Evolutionary conservation across 2,329 filamentous ascomycete genomes (phyloP).

Genomic region (Diaporthe sp.): DNA sequence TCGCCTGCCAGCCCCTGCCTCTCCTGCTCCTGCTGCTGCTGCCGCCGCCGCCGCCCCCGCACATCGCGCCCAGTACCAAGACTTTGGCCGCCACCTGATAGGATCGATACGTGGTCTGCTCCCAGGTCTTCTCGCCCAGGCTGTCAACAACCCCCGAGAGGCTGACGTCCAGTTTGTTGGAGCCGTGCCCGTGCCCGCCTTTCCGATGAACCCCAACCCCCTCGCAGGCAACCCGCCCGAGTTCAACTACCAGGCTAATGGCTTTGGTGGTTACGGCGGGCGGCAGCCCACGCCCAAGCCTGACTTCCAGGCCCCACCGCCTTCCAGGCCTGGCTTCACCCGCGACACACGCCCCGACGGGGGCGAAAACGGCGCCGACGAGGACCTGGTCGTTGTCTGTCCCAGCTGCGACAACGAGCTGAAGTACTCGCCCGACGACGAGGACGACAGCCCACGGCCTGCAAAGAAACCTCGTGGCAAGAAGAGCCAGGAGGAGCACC

Average conservation of each 20-base stretch:
- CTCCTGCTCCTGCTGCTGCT: slow-evolving; percentile 27
- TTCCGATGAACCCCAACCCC: slow-evolving; percentile 44
- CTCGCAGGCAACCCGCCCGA: slow-evolving; percentile 46
- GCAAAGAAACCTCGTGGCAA: slow-evolving; percentile 57
- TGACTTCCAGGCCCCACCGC: slow-evolving; percentile 72
- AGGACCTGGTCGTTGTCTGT: slow-evolving; percentile 82
- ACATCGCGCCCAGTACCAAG: slow-evolving; percentile 13
- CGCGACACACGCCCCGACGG: slow-evolving; percentile 53
- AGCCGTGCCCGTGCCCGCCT: slow-evolving; percentile 35
- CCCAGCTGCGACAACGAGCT: slow-evolving; percentile 89
- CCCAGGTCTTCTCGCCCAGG: slow-evolving; percentile 7
- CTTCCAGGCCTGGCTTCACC: slow-evolving; percentile 82
- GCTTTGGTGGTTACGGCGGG: slow-evolving; percentile 44
- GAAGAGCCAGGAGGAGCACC: slow-evolving; percentile 75
- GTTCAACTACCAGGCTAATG: slow-evolving; percentile 50
- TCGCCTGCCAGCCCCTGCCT: slow-evolving; percentile 20
- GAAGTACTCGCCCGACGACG: slow-evolving; percentile 73
- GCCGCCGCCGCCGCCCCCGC: not conserved
- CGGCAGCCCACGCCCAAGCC: slow-evolving; percentile 56
- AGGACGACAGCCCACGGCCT: slow-evolving; percentile 45
- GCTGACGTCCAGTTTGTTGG: slow-evolving; percentile 46
- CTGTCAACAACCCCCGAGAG: slow-evolving; percentile 41
- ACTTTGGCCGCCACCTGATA: slow-evolving; percentile 27
- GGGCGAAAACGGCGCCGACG: slow-evolving; percentile 65
- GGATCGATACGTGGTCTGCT: slow-evolving; percentile 27